Conservation (phyloP, 352 stramenopile species). For the Hyaloperonospora brassicae region DNA sequence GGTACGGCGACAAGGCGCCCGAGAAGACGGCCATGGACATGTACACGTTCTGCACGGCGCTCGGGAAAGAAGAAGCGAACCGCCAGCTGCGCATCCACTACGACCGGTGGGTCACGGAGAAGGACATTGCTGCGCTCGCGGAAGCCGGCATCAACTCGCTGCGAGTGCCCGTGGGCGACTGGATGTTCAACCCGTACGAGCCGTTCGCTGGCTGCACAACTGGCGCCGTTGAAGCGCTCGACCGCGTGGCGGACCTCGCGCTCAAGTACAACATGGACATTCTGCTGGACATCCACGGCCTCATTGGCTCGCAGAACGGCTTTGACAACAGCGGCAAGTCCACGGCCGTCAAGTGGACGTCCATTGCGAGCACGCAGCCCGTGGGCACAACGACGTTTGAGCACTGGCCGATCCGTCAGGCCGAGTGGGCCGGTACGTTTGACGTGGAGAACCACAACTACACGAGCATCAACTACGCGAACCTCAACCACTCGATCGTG, state of each 20-base stretch:
- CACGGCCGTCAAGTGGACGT: conserved; percentile 87
- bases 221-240: conserved; percentile 86
- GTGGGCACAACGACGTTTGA: conserved; percentile 88
- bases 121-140: conserved; percentile 84
- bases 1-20: conserved; percentile 62
- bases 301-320: conserved; percentile 91
- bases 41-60: conserved; percentile 87
- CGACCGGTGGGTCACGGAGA: conserved; percentile 92
- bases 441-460: conserved; percentile 85
- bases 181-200: conserved; percentile 92
- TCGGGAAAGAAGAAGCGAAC: conserved; percentile 87
- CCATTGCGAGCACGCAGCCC: conserved; percentile 68
- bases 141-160: conserved; percentile 67
- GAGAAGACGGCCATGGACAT: conserved; percentile 88
- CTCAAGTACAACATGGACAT: conserved; percentile 84
- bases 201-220: conserved; percentile 90
- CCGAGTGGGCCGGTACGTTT: conserved; percentile 89
- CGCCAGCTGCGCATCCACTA: conserved; percentile 89
- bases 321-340: conserved; percentile 93
- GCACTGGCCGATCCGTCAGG: conserved; percentile 89
- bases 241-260: conserved; percentile 81
- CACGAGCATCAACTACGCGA: conserved; percentile 85
- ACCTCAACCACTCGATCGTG: conserved; percentile 88
- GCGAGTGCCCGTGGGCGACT: conserved; percentile 91
- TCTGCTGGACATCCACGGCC: conserved; percentile 90